Base-by-base conservation (phyloP, 331 rosid species). In the Ulmus americana region DNA sequence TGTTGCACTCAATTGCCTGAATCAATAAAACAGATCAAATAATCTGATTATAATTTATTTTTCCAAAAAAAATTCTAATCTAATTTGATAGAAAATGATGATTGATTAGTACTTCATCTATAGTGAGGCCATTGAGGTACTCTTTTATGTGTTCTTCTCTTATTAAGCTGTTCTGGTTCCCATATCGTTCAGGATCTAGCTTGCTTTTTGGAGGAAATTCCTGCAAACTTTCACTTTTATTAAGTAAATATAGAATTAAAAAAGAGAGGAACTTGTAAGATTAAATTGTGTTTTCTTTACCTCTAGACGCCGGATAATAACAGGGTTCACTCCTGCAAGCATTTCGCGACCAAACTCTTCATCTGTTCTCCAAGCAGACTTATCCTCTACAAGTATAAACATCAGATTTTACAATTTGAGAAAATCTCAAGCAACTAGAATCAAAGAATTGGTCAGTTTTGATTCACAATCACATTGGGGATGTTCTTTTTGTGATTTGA, bases 291-390 rank as follows among this genome's bases (percentile, higher is more conserved):
- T 47, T 49, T 53, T 47, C 40, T 56, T 55, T 83, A 87, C 99
- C 61, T 71, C 71, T 63, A 94, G 95, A 58, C 87, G 80, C n/a
- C 86, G 55, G 46, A 94, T 87, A 68, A 82, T 67, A 10, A 94
- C 87, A 40, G 99, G 99, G 74, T 90, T 94, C 54, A 94, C 95
- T 41, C 99, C 99, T 0, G 99, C 95, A 8, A 94, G 84, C 97
- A 87, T 94, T 85, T 94, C 99, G 72, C 99, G 79, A 38, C 61
- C 91, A 47, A 94, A 94, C 70, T 94, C 99, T 50, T 87, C 90
- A 6, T 90, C 97, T 5, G 95, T 81, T 61, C 99, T 82, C 99
- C 99, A 94, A 47, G 99, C 99, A 53, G 83, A 77, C 65, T 76
- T 85, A 62, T 75, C 76, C 5, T 55, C 99, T 94, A 78, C 71